These are phyloP conservation scores for Penicillium brasilianum DNA, from an alignment of 2,329 filamentous ascomycete genomes.

Conservation along the genomic window DNA sequence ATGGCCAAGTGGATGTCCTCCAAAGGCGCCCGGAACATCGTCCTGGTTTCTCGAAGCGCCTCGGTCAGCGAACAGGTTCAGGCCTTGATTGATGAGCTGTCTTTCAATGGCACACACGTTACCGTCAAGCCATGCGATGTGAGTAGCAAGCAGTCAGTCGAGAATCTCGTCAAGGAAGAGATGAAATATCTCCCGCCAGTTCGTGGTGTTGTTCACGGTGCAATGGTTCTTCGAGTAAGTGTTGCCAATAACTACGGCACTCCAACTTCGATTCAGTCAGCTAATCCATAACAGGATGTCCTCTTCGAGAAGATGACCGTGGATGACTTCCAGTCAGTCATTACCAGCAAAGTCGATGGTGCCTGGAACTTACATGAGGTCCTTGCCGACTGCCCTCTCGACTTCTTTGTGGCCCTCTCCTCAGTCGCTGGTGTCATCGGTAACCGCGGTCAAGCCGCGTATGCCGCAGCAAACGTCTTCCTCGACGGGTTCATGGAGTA, in stretches of 20 bases:
- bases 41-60: conserved; percentile 58
- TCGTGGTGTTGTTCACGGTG: conserved; percentile 52
- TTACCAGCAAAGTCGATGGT: conserved; percentile 29
- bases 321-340: conserved; percentile 29
- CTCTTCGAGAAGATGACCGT: conserved; percentile 40
- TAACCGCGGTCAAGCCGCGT: conserved; percentile 35
- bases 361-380: conserved; percentile 40
- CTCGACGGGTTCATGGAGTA: conserved; percentile 36
- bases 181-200: conserved; percentile 41
- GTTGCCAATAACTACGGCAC: neutral
- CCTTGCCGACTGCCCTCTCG: conserved; percentile 24
- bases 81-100: conserved; percentile 25
- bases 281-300: conserved; percentile 29
- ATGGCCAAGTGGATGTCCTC: conserved; percentile 58
- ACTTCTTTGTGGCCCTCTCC: conserved; percentile 38
- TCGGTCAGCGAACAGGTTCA: conserved; percentile 28
- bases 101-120: conserved; percentile 23
- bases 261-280: neutral
- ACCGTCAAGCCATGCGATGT: conserved; percentile 43
- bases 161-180: conserved; percentile 29
- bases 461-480: conserved; percentile 35
- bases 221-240: conserved; percentile 51
- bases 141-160: conserved; percentile 36
- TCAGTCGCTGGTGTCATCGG: conserved; percentile 37
- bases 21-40: conserved; percentile 58